Conservation (phyloP, 2,329 filamentous ascomycete species). For the Talaromyces sp. region DNA sequence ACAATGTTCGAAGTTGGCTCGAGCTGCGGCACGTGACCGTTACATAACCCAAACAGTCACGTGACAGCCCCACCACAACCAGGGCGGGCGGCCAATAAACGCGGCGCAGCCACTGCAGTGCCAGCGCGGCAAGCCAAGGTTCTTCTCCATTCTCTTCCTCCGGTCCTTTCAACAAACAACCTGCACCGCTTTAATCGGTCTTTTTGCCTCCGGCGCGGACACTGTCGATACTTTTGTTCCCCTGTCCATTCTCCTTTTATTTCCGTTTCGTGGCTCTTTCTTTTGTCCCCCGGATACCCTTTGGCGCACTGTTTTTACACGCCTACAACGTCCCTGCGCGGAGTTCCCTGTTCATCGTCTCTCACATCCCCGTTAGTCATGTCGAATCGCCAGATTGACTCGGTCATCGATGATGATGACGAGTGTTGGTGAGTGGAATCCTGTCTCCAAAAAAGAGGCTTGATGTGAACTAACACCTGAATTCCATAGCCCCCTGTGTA, state of each 20-base stretch:
- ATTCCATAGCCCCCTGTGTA: conserved; percentile 75
- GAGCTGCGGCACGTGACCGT: conserved; percentile 6
- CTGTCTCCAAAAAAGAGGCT: neutral
- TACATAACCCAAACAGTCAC: conserved; percentile 1
- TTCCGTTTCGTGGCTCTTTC: neutral
- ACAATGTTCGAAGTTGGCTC: conserved; percentile 8
- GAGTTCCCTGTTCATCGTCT: conserved; percentile 7
- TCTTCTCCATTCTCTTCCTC: conserved; percentile 16
- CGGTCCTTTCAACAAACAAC: conserved; percentile 12
- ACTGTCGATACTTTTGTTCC: conserved; percentile 2
- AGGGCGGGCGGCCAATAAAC: neutral
- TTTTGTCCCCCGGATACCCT: neutral
- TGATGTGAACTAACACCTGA: conserved; percentile 19
- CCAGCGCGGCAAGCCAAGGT: conserved; percentile 13
- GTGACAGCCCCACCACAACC: neutral
- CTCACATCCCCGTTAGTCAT: conserved; percentile 28
- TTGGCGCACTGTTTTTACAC: neutral
- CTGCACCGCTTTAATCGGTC: neutral
- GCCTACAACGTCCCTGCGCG: neutral
- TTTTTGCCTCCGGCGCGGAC: neutral
- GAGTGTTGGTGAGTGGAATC: conserved; percentile 40
- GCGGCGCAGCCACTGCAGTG: conserved; percentile 6
- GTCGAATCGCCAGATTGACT: conserved; percentile 43
- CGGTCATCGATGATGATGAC: conserved; percentile 47
- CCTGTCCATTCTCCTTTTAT: conserved; percentile 1